These are phyloP conservation scores for Nitzschia inconspicua DNA, from an alignment of 108 stramenopile genomes.

Conservation along the genomic window DNA sequence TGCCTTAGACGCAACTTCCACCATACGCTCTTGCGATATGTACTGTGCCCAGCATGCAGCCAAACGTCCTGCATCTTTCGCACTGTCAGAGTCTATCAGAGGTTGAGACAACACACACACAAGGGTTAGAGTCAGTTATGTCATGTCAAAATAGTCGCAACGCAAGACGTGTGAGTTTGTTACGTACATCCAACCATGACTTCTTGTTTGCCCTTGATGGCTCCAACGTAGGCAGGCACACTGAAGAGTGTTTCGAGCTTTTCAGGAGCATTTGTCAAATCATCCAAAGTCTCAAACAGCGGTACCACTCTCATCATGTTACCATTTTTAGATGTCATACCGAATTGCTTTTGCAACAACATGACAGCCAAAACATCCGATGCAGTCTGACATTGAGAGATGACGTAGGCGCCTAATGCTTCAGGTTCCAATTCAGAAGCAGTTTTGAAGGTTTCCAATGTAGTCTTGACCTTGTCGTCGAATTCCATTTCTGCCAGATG, in stretches of 20 bases:
- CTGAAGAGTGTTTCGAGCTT: constrained; percentile 69
- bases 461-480: constrained; percentile 55
- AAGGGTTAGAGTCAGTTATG: too few relatives aligned
- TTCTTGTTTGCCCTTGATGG: constrained; percentile 87
- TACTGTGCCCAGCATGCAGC: constrained; percentile 97
- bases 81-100: constrained; percentile 84
- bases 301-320: constrained; percentile 95
- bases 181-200: constrained; percentile 92
- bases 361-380: constrained; percentile 96
- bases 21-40: constrained; percentile 89
- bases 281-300: constrained; percentile 94
- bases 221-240: constrained; percentile 75
- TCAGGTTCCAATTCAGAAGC: constrained; percentile 74
- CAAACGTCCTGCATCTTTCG: constrained; percentile 95
- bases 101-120: too few relatives aligned
- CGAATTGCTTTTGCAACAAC: constrained; percentile 93
- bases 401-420: constrained; percentile 94
- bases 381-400: constrained; percentile 88
- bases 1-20: constrained; percentile 66
- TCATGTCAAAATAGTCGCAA: too few relatives aligned
- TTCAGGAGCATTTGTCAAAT: constrained; percentile 77
- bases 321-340: constrained; percentile 68
- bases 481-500: constrained; percentile 60
- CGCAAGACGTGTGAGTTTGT: too few relatives aligned
- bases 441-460: constrained; percentile 71